phyloP scores from a whole-genome alignment of 495 filamentous ascomycete genomes.

The Penicillium pancosmium region DNA sequence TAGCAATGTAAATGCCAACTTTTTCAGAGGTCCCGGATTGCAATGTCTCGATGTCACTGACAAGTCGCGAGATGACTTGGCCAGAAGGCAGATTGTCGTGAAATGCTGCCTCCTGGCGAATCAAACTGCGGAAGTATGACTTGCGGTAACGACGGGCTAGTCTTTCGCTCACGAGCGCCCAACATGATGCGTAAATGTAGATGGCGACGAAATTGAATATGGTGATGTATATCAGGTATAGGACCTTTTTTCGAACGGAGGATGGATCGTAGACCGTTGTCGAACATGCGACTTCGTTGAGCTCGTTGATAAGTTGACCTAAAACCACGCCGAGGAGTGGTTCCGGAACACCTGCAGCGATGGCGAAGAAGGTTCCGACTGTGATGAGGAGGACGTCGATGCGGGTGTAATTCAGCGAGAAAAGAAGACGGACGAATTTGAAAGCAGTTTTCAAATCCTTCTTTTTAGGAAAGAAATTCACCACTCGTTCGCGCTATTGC shows the following conservation, averaged over 20 bases:
- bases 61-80: conserved; percentile 60
- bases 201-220: conserved; percentile 61
- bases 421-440: conserved; percentile 23
- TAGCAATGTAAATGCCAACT: conserved; percentile 59
- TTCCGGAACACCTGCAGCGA: conserved; percentile 65
- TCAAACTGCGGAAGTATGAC: conserved; percentile 54
- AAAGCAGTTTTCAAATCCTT: not conserved
- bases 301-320: conserved; percentile 63
- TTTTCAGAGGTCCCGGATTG: conserved; percentile 66
- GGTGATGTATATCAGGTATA: conserved; percentile 61
- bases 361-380: conserved; percentile 52
- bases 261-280: conserved; percentile 32
- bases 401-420: conserved; percentile 36
- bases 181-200: conserved; percentile 52
- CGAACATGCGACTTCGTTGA: conserved; percentile 60
- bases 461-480: not conserved
- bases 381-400: conserved; percentile 52
- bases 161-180: conserved; percentile 59
- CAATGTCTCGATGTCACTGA: conserved; percentile 57
- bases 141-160: conserved; percentile 62
- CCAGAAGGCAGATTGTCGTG: conserved; percentile 57
- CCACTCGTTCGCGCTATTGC: not conserved
- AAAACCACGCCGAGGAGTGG: conserved; percentile 67
- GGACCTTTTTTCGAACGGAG: conserved; percentile 55
- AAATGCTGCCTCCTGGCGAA: conserved; percentile 61